Conservation (phyloP, 129 eudicot genomes). For the Pulicaria dysenterica region DNA sequence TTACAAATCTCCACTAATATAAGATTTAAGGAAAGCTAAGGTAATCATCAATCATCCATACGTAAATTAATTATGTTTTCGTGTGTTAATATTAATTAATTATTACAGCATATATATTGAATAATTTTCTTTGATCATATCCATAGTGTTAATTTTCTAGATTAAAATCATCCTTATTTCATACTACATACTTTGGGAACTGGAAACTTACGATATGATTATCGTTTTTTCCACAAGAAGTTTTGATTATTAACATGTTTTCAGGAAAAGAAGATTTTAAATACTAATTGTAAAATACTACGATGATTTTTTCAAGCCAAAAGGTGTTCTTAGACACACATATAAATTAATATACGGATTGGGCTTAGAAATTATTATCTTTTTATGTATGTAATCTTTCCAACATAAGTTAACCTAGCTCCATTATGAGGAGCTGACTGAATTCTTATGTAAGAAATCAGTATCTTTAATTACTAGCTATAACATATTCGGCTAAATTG, state of each 20-base stretch:
- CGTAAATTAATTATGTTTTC: background rate
- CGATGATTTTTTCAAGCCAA: too few relatives aligned
- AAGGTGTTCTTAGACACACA: too few relatives aligned
- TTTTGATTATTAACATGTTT: background rate
- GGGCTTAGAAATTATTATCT: background rate
- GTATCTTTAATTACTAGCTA: too few relatives aligned
- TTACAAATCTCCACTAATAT: conserved; percentile 16
- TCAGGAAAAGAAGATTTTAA: too few relatives aligned
- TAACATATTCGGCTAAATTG: background rate
- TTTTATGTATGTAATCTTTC: background rate
- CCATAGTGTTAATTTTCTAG: background rate
- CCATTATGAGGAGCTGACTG: too few relatives aligned
- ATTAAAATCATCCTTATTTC: background rate
- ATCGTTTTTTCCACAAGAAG: background rate
- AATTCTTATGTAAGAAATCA: too few relatives aligned
- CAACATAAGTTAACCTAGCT: too few relatives aligned
- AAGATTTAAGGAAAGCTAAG: conserved; percentile 22
- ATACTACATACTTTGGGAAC: background rate
- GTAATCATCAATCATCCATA: conserved; percentile 1
- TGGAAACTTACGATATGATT: background rate
- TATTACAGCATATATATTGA: conserved; percentile 6
- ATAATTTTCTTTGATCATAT: conserved; percentile 10
- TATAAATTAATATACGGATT: too few relatives aligned
- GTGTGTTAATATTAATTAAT: background rate
- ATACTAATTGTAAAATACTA: too few relatives aligned